A percentile compares a stretch with the other conserved stretches of the same genome.
phyloP scores from a whole-genome alignment of 2,329 filamentous ascomycete species.

The Colletotrichum sp. region DNA sequence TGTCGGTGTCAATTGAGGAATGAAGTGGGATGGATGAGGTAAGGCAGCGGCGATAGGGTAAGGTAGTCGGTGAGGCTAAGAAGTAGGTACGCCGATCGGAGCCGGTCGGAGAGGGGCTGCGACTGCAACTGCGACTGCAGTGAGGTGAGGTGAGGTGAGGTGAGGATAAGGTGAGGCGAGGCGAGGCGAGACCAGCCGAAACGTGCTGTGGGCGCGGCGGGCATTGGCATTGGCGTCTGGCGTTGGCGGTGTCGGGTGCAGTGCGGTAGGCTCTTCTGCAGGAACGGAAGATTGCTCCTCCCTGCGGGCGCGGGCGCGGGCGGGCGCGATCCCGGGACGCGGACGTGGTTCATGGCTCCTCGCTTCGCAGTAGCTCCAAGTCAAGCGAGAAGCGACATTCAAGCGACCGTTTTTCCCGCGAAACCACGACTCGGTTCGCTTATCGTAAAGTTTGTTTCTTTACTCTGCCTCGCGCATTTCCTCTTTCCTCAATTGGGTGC shows the following conservation, averaged over 20 bases:
- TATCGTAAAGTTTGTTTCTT: constrained; percentile 22
- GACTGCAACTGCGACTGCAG: not conserved
- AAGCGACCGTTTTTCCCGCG: constrained; percentile 20
- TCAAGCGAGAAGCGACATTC: constrained; percentile 40
- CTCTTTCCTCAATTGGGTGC: not conserved
- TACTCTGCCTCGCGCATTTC: constrained; percentile 3
- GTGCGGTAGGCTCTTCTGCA: constrained; percentile 6
- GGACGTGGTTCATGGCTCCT: constrained; percentile 25
- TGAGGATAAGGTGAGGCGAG: not conserved
- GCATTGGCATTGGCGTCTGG: not conserved
- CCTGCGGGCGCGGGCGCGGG: constrained; percentile 10
- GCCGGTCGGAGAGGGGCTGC: not conserved
- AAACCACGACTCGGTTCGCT: constrained; percentile 21
- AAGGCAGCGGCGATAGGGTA: not conserved
- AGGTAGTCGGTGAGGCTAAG: not conserved
- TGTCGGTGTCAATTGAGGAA: not conserved
- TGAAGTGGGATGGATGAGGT: not conserved
- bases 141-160: not conserved
- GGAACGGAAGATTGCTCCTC: constrained; percentile 19
- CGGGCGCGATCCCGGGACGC: constrained; percentile 12
- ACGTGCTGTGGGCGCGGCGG: not conserved
- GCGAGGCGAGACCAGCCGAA: not conserved
- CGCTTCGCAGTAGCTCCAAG: constrained; percentile 39
- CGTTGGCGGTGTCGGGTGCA: not conserved
- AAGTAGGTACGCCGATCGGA: not conserved